Evolutionary conservation across 2,329 filamentous ascomycete species (phyloP), one percentile per base, ranked within the genome.

Genomic region (Sodiomyces alkalinus): DNA sequence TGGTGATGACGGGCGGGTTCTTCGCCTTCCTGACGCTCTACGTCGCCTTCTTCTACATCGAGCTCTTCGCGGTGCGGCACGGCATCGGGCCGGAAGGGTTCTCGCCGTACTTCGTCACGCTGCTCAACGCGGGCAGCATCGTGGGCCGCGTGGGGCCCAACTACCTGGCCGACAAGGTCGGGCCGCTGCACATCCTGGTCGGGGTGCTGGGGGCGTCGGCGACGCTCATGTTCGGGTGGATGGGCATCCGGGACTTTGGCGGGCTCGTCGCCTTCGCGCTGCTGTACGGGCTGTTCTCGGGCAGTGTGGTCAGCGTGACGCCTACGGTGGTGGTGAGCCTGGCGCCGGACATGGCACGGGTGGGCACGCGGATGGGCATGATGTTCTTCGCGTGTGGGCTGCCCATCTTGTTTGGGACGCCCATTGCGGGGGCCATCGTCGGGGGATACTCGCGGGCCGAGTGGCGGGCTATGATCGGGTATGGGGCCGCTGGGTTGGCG

Each of bases 21-120:
- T 51, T 57, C 27, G 41, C 39, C 15, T 65, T 62, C 38, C 41
- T 62, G 37, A 53, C 52, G 19, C 44, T 65, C 14, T 66, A 64
- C 41, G 51, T 60, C 25, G 50, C 58, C 4, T 62, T 64, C 44
- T 64, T 59, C 40, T 64, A 60, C 44, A 51, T 62, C 38, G 44
- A 55, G 38, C 44, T 55, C 19, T 61, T 49, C 34, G 49, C 48
- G 18, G 53, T 55, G 26, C 50, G 49, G 27, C 57, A 56, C 39
- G 50, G 48, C 22, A 46, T 60, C 28, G 48, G 53, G 10, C 35
- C 39, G 16, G 21, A 33, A 6, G 36, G 37, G 19, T 49, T 56
- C 27, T 45, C 53, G 11, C 50, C 53, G 13, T 60, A 61, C 41
- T 46, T 60, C 10, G 49, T 64, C 19, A 45, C 53, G 13, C 42